phyloP scores from a whole-genome alignment of 2,329 filamentous ascomycete species.

The Macrophomina pseudophaseolina region DNA sequence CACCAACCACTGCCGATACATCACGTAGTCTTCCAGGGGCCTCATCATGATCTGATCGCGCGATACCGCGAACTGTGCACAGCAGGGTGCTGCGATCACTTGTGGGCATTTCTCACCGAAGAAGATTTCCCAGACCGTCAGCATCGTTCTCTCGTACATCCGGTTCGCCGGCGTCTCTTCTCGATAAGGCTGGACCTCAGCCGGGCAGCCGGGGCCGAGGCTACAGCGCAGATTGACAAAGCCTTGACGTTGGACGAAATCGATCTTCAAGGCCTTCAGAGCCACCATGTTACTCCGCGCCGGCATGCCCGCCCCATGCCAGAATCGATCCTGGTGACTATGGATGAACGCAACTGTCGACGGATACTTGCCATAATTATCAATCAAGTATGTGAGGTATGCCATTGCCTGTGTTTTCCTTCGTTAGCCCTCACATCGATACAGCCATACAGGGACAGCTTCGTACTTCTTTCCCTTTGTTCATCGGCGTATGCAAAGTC shows the following conservation, averaged over 20 bases:
- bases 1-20: constrained; percentile 35
- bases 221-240: constrained; percentile 49
- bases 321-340: constrained; percentile 28
- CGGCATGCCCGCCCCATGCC: constrained; percentile 27
- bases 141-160: constrained; percentile 29
- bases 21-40: constrained; percentile 38
- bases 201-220: constrained; percentile 45
- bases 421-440: neutral
- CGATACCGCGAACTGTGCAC: constrained; percentile 40
- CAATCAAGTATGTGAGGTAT: constrained; percentile 36
- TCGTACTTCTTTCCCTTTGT: constrained; percentile 32
- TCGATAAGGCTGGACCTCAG: constrained; percentile 42
- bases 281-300: constrained; percentile 19
- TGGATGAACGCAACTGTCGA: constrained; percentile 33
- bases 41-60: constrained; percentile 35
- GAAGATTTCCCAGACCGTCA: constrained; percentile 31
- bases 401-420: constrained; percentile 28
- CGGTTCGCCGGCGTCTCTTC: constrained; percentile 31
- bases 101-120: constrained; percentile 29
- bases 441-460: neutral
- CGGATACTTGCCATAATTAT: constrained; percentile 34
- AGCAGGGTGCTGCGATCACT: constrained; percentile 29
- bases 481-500: constrained; percentile 29
- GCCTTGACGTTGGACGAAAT: constrained; percentile 44
- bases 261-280: constrained; percentile 39